phyloP scores from a whole-genome alignment of 352 stramenopile genomes.

The Phytophthora vignae region DNA sequence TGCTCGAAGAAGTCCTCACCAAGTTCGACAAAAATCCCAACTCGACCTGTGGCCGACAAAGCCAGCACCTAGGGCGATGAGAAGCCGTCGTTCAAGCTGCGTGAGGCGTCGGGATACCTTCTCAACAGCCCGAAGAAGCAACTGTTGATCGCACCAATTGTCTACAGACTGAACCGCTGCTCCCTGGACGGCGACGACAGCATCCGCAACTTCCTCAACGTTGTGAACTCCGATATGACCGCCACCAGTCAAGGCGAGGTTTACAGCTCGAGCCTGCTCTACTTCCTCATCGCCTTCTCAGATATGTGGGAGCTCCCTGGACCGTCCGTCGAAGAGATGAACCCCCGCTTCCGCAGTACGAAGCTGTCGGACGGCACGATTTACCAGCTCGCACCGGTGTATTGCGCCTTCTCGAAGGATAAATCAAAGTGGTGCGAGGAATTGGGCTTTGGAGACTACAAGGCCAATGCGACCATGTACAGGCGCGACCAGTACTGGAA shows the following conservation, averaged over 20 bases:
- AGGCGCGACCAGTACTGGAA: conserved; percentile 60
- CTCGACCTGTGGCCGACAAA: conserved; percentile 15
- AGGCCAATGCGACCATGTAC: conserved; percentile 34
- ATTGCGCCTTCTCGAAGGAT: conserved; percentile 62
- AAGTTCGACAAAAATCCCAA: background rate
- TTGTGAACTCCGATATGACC: conserved; percentile 8
- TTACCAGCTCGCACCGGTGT: conserved; percentile 29
- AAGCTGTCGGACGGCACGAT: conserved; percentile 21
- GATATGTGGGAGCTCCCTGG: conserved; percentile 37
- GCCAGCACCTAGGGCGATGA: background rate
- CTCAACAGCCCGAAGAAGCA: conserved; percentile 24
- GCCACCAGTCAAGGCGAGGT: conserved; percentile 6
- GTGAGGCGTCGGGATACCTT: conserved; percentile 31
- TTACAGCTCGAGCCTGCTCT: conserved; percentile 39
- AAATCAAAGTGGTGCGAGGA: conserved; percentile 29
- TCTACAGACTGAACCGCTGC: conserved; percentile 40
- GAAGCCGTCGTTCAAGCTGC: conserved; percentile 31
- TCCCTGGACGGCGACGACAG: conserved; percentile 18
- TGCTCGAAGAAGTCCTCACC: background rate
- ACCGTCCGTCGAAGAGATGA: conserved; percentile 2
- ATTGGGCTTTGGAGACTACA: conserved; percentile 17
- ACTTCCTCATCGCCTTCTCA: conserved; percentile 51
- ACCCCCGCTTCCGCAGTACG: conserved; percentile 17
- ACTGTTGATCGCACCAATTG: conserved; percentile 36
- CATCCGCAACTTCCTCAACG: conserved; percentile 12